Evolutionary conservation across 2,329 filamentous ascomycete genomes (phyloP), one percentile per base, ranked within the genome.

Genomic region (Fonsecaea pedrosoi): DNA sequence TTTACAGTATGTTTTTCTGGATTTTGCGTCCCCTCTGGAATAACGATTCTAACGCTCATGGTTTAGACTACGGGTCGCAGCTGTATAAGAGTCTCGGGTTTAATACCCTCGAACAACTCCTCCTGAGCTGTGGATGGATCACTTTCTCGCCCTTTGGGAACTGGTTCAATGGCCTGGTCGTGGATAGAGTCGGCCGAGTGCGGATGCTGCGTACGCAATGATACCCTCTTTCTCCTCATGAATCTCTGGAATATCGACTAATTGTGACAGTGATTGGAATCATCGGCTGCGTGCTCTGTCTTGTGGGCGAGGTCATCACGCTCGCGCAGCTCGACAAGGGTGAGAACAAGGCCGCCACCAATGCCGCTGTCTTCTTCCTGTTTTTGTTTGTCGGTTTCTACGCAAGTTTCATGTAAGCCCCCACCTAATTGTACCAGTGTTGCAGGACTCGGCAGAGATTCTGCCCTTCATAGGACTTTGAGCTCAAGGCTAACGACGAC

Each of bases 251-350:
- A 25, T 25, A 25, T 25, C 25, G 25, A 25, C 38, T 45, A 12
- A 53, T 15, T n/a, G 5, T 18, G 75, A 1, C 71, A 30, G 48
- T 78, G 74, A 67, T 78, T 75, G 77, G 78, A 74, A 50, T 74
- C 75, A n/a, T 71, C 75, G 34, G 72, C 67, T 45, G 74, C 74
- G 18, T 71, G 61, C 69, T 78, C 35, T 76, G 76, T 63, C 57
- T 73, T 15, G 73, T 76, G 12, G 76, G 75, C 6, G 76, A 69
- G 42, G 55, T 61, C 13, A 84, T 81, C 5, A 82, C 85, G 71
- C 80, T 78, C 72, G 85, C 78, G 55, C 83, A 76, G 50, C 81
- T 76, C 2, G 80, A 79, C 0, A 82, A 81, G 7, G 79, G 87
- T 18, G 65, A 77, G 0, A 73, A 71, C 9, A 83, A 82, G 25